A percentile compares a stretch with the other conserved stretches of the same genome.
Evolutionary conservation across 2,329 filamentous ascomycete genomes (phyloP).

Genomic region (Talaromyces sp.): DNA sequence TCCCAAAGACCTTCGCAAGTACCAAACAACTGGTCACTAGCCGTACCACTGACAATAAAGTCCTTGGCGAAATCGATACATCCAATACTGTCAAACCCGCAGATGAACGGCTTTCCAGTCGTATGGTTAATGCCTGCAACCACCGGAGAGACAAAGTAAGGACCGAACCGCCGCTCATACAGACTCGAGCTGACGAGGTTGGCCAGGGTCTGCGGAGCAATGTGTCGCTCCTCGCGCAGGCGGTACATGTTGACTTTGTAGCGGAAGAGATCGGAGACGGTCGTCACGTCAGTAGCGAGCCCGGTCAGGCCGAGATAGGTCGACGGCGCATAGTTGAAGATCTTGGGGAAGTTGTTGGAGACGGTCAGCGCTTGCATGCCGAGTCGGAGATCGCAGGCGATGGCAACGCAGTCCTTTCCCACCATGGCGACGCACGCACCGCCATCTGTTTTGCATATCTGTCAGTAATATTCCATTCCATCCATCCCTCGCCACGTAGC

Average conservation of each 20-base stretch:
- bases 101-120: slow-evolving; percentile 93
- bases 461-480: not conserved
- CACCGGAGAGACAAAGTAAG: slow-evolving; percentile 92
- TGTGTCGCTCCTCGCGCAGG: slow-evolving; percentile 93
- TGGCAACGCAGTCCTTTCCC: slow-evolving; percentile 98
- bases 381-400: slow-evolving; percentile 96
- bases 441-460: slow-evolving; percentile 52
- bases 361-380: slow-evolving; percentile 94
- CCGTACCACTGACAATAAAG: slow-evolving; percentile 96
- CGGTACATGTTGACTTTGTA: slow-evolving; percentile 99
- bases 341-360: slow-evolving; percentile 99
- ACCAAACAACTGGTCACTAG: slow-evolving; percentile 95
- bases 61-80: slow-evolving; percentile 99
- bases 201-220: slow-evolving; percentile 89
- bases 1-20: slow-evolving; percentile 98
- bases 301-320: slow-evolving; percentile 94
- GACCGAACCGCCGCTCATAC: slow-evolving; percentile 94
- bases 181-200: slow-evolving; percentile 87
- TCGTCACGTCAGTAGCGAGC: slow-evolving; percentile 90
- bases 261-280: slow-evolving; percentile 93
- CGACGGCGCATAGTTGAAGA: slow-evolving; percentile 88
- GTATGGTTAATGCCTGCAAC: slow-evolving; percentile 93
- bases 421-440: slow-evolving; percentile 98
- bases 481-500: not conserved
- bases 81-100: slow-evolving; percentile 97